Percentiles rank a stretch among this genome's conserved stretches.
Conservation (phyloP, 225 moss, liverwort and hornwort species). For the Polytrichum formosum region DNA sequence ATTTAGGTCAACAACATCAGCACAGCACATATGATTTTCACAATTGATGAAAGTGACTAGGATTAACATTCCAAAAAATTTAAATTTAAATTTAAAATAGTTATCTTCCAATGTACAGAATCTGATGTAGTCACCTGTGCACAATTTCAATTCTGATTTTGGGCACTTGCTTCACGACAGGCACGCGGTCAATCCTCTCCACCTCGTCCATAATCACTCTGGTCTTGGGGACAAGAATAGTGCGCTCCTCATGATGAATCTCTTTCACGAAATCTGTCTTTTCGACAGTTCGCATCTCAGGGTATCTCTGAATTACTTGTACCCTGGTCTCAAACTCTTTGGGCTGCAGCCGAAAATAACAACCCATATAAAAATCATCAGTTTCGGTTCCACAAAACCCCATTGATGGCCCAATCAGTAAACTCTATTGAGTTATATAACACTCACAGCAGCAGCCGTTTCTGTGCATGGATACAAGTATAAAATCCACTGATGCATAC, state of each 20-base stretch:
- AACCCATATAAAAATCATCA: neutral
- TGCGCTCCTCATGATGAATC: constrained; percentile 39
- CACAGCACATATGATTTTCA: too few species aligned
- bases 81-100: too few species aligned
- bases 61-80: too few species aligned
- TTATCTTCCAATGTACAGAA: too few species aligned
- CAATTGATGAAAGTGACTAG: too few species aligned
- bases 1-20: too few species aligned
- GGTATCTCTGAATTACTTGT: constrained; percentile 48
- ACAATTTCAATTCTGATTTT: constrained; percentile 35
- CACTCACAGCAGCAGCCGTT: neutral
- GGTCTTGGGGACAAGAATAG: constrained; percentile 32
- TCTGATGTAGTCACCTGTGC: constrained; percentile 11
- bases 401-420: too few species aligned
- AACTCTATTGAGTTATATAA: neutral
- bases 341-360: constrained; percentile 22
- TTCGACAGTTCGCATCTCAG: constrained; percentile 58
- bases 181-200: constrained; percentile 34
- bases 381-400: neutral
- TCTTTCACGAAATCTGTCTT: constrained; percentile 60
- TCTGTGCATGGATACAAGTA: neutral
- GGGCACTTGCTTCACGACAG: constrained; percentile 35
- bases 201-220: constrained; percentile 44
- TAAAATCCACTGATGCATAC: too few species aligned
- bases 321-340: constrained; percentile 55